These are phyloP conservation scores for Pyracantha coccinea DNA, from an alignment of 331 rosid species.

Conservation along the genomic window DNA sequence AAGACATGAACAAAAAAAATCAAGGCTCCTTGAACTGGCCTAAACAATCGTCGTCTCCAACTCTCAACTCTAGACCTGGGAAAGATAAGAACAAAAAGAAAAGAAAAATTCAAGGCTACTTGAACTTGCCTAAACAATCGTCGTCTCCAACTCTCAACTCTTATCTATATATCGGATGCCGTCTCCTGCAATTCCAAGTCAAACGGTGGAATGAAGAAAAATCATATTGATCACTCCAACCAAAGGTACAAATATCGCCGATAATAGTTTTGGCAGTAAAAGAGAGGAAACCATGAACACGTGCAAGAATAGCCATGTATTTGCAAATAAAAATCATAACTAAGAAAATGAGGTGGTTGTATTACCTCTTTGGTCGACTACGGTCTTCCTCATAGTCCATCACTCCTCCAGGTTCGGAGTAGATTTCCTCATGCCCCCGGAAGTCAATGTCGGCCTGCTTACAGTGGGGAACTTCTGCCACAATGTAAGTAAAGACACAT, in stretches of 20 bases:
- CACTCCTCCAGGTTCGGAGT: slow-evolving; percentile 99
- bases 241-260: not conserved
- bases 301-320: not conserved
- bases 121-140: slow-evolving; percentile 20
- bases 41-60: slow-evolving; percentile 21
- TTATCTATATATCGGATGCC: slow-evolving; percentile 75
- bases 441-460: slow-evolving; percentile 95
- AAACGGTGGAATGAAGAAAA: not conserved
- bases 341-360: not conserved
- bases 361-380: slow-evolving; percentile 92
- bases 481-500: slow-evolving; percentile 95
- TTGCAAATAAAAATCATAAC: not conserved
- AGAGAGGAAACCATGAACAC: no score
- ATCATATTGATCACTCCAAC: not conserved
- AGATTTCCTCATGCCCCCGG: slow-evolving; percentile 97
- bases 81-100: no score
- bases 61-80: slow-evolving; percentile 20
- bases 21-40: slow-evolving; percentile 34
- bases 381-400: slow-evolving; percentile 98
- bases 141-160: slow-evolving; percentile 20
- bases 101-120: slow-evolving; percentile 29
- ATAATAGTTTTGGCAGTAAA: not conserved
- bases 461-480: slow-evolving; percentile 99
- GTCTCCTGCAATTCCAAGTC: slow-evolving; percentile 66
- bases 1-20: slow-evolving; percentile 40